Evolutionary conservation across 2,329 filamentous ascomycete species (phyloP).

Genomic region (Neofusicoccum ribis): DNA sequence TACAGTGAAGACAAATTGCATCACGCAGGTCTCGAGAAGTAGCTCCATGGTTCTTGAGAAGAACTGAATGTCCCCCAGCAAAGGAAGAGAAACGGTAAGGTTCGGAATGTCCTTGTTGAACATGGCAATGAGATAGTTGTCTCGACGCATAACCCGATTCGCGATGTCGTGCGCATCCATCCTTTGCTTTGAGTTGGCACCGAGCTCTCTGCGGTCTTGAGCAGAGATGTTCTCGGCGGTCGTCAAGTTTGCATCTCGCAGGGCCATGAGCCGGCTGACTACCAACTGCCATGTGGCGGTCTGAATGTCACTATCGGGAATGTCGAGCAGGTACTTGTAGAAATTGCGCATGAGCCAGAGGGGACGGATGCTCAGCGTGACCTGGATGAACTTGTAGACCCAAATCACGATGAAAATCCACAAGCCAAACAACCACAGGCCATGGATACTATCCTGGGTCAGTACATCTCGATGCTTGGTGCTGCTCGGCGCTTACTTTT

Average conservation of each 20-base stretch:
- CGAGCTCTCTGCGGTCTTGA: conserved; percentile 63
- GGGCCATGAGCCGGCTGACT: conserved; percentile 78
- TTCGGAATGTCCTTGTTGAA: conserved; percentile 97
- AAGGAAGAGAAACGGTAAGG: conserved; percentile 80
- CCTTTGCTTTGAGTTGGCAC: conserved; percentile 86
- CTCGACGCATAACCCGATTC: conserved; percentile 91
- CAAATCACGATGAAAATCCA: conserved; percentile 88
- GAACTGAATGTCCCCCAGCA: conserved; percentile 74
- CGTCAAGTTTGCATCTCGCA: conserved; percentile 83
- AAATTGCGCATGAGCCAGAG: conserved; percentile 75
- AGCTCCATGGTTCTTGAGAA: conserved; percentile 90
- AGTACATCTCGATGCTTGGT: neutral
- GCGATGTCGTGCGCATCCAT: conserved; percentile 97
- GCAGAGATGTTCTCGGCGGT: conserved; percentile 67
- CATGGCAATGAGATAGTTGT: conserved; percentile 94
- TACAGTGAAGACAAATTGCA: conserved; percentile 89
- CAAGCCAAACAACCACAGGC: conserved; percentile 72
- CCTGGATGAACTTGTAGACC: conserved; percentile 61
- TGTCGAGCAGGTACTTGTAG: conserved; percentile 77
- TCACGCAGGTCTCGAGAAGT: conserved; percentile 86
- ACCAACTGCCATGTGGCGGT: conserved; percentile 93
- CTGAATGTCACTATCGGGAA: conserved; percentile 85
- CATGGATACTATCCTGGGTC: conserved; percentile 63
- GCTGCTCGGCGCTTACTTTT: conserved; percentile 29
- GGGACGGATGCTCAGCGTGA: conserved; percentile 1